These are phyloP conservation scores for Microdochium bolleyi DNA, from an alignment of 2,329 filamentous ascomycete genomes.

Conservation along the genomic window DNA sequence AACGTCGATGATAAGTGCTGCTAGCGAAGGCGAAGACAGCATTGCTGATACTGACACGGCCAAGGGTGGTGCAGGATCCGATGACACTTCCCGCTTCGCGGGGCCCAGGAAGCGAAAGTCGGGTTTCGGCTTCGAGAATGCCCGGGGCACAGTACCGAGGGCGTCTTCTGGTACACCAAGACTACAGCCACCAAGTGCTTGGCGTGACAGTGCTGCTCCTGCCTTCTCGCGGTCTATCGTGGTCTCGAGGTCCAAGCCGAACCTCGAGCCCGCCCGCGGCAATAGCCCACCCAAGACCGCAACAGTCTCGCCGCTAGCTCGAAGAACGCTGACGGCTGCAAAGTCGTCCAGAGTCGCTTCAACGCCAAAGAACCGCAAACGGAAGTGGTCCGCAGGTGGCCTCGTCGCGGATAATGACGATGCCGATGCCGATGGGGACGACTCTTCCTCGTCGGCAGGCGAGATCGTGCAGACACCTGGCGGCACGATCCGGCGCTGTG, in stretches of 20 bases:
- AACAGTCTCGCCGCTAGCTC: neutral
- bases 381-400: conserved; percentile 5
- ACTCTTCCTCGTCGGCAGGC: neutral
- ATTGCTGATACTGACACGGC: neutral
- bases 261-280: neutral
- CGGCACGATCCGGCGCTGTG: conserved; percentile 42
- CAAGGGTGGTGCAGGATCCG: neutral
- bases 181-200: neutral
- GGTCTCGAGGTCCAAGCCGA: neutral
- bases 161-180: neutral
- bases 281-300: neutral
- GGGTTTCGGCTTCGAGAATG: neutral
- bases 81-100: neutral
- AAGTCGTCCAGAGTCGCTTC: neutral
- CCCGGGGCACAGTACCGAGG: neutral
- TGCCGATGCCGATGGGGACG: neutral
- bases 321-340: neutral
- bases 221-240: neutral
- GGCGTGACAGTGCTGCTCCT: neutral
- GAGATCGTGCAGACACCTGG: conserved; percentile 35
- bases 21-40: neutral
- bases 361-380: neutral
- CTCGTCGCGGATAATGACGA: neutral
- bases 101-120: neutral
- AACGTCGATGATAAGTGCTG: neutral